Base-by-base conservation (phyloP, 1,139 yeast genomes). In the Suhomyces anneliseae region DNA sequence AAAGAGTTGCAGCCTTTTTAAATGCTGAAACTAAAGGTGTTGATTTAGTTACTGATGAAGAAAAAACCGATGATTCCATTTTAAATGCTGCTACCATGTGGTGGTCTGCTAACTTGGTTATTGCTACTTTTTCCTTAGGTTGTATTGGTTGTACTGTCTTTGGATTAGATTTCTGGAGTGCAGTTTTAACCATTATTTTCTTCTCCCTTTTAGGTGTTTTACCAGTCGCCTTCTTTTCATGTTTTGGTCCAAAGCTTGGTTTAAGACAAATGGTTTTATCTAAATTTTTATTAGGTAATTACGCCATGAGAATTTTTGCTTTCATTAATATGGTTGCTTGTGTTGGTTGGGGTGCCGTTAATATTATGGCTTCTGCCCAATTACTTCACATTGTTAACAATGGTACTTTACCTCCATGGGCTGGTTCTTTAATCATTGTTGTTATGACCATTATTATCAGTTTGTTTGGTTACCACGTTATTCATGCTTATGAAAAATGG, bases 301-400 rank as follows among this genome's bases (percentile, higher is more conserved):
- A 74, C 39, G 84, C 87, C 43, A 85, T 87, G 68, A 79, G 96
- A 64, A 74, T 90, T 48, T 87, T 90, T 61, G 85, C 95, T 14
- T 65, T 85, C 38, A 76, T 90, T 60, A 90, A 90, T 64, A 81
- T 85, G 59, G 68, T 90, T 59, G 95, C 96, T 12, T 89, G 97
- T 78, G 80, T 90, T 53, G 97, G 97, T 55, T 90, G 97, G 97
- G 90, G 95, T 68, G 89, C 96, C 14, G 95, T 90, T 40, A 92
- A 90, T 69, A 87, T 90, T 54, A 88, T 90, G 82, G 87, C 90
- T 27, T 83, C 95, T 34, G 96, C 97, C 26, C 95, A 89, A 65
- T 74, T 90, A 61, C 75, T 90, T 55, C 84, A 86, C 68, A 82
- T 87, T 64, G 85, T 90, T 53, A 88, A 89, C 68, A 72, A 79